Percentiles rank a stretch among this genome's conserved stretches.
Evolutionary conservation across 2,329 filamentous ascomycete species (phyloP).

Genomic region (Aureobasidium pullulans): DNA sequence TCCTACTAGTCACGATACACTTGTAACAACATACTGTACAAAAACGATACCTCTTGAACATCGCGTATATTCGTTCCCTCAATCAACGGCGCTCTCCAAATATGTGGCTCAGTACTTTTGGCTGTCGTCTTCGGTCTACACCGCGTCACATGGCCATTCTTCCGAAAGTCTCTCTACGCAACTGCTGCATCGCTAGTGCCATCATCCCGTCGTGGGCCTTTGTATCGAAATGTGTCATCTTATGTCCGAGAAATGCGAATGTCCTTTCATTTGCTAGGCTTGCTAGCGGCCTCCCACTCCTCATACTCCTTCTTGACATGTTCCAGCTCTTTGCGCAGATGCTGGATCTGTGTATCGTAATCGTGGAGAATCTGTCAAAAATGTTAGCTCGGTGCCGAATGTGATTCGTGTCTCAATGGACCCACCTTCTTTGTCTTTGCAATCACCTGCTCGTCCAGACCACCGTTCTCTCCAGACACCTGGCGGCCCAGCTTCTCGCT

Average conservation of each 20-base stretch:
- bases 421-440: conserved; percentile 67
- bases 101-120: too few relatives aligned
- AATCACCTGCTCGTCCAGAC: conserved; percentile 62
- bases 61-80: neutral
- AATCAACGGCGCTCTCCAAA: neutral
- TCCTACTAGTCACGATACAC: neutral
- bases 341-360: conserved; percentile 70
- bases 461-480: conserved; percentile 38
- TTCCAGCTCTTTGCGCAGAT: conserved; percentile 61
- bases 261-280: neutral
- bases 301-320: conserved; percentile 53
- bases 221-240: neutral
- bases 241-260: neutral
- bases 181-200: too few relatives aligned
- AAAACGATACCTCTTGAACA: neutral
- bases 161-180: too few relatives aligned
- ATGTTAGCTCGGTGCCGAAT: conserved; percentile 17
- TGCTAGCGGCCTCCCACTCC: conserved; percentile 40
- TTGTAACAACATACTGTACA: conserved; percentile 10
- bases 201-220: neutral
- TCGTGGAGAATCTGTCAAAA: conserved; percentile 61
- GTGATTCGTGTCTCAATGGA: neutral
- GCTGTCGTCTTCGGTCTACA: neutral
- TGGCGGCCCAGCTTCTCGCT: conserved; percentile 57
- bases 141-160: too few relatives aligned